Percentiles rank a stretch among this genome's conserved stretches.
These are phyloP conservation scores for Oryza longistaminata DNA, from an alignment of 176 grass and related monocot genomes.

Conservation along the genomic window DNA sequence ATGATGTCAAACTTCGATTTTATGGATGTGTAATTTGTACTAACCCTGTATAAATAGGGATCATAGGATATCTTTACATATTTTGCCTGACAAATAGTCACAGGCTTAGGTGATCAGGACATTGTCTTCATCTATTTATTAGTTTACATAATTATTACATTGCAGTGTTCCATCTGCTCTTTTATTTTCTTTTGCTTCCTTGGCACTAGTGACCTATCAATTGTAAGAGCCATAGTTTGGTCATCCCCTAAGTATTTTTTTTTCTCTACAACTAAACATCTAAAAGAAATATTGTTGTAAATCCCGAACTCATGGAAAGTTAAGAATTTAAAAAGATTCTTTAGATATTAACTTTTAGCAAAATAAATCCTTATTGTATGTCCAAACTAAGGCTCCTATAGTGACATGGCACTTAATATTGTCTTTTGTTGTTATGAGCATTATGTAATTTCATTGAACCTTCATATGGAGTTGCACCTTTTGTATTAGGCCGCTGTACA, in stretches of 20 bases:
- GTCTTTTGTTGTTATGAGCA: background rate
- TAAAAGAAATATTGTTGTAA: background rate
- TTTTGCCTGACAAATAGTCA: too few relatives aligned
- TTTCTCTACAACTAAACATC: background rate
- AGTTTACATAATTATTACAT: too few relatives aligned
- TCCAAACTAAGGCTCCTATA: background rate
- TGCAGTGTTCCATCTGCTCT: too few relatives aligned
- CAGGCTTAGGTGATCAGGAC: background rate
- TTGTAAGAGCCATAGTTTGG: too few relatives aligned
- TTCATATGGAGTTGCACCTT: background rate
- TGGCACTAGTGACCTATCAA: too few relatives aligned
- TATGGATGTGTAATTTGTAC: too few relatives aligned
- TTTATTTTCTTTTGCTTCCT: too few relatives aligned
- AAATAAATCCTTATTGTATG: background rate
- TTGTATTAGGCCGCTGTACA: background rate
- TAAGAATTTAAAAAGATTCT: background rate
- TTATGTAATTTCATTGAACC: background rate
- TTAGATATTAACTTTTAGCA: background rate
- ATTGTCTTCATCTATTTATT: background rate
- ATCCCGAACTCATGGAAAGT: background rate
- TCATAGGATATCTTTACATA: too few relatives aligned
- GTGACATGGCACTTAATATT: too few relatives aligned
- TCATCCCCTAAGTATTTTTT: background rate
- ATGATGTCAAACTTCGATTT: too few relatives aligned
- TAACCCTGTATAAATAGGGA: too few relatives aligned